Evolutionary conservation across 768 basidiomycete genomes (phyloP), one percentile per base, ranked within the genome.

Genomic region (Crucibulum laeve): DNA sequence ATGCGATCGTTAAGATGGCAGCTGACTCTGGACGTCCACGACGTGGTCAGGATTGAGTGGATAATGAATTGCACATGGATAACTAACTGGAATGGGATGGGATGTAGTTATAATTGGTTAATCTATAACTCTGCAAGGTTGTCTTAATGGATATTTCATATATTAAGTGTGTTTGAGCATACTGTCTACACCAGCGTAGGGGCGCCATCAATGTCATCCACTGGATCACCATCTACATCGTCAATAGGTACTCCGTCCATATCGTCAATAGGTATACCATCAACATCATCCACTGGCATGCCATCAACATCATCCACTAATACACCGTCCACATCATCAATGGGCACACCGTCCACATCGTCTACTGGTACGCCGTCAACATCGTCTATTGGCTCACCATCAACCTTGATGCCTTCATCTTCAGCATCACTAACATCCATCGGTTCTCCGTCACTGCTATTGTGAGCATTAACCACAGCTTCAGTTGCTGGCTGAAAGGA

Each of bases 401-500:
- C 19, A 61, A 55, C 44, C 18, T 50, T 40, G 58, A 37, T 60
- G 52, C 24, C 69, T 38, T 69, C 28, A 19, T 23, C 57, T 6
- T 55, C 59, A 24, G 59, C 61, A 43, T 51, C 51, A 42, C 60
- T 62, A 28, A 62, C 71, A 28, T 68, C 68, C 47, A 63, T 63
- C 2, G 66, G 62, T 33, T 65, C 62, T 1, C 59, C 68, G 38
- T 68, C 73, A 13, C 65, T 67, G 10, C 42, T 50, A 25, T 53
- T 64, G 25, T 52, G 64, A 25, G 53, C 51, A 33, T 61, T 50
- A n/a, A 56, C 60, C 1, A 52, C 58, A 14, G 64, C 57, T 38
- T 68, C 70, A 15, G 74, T 73, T 1, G 88, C 86, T 10, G 82
- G 82, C 54, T 83, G 80, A 69, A 91, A 91, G 11, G 84, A 74